A percentile compares a stretch with the other conserved stretches of the same genome.
Evolutionary conservation across 2,329 filamentous ascomycete genomes (phyloP).

Genomic region (Cercospora brassicicola): DNA sequence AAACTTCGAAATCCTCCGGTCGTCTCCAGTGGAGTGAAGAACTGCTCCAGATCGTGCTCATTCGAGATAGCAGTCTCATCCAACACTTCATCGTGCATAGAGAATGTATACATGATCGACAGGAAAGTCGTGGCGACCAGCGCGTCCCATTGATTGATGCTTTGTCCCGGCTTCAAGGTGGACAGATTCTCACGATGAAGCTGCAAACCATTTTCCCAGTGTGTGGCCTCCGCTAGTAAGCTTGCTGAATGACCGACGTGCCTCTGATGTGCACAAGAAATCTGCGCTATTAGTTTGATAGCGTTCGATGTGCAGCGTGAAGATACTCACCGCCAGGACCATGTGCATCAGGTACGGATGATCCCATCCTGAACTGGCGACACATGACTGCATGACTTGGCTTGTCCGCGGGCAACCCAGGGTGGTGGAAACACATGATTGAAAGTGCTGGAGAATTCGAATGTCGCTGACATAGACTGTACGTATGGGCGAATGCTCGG

Average conservation of each 20-base stretch:
- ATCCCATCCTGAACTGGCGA: slow-evolving; percentile 22
- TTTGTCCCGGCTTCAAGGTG: background rate
- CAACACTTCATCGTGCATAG: slow-evolving; percentile 18
- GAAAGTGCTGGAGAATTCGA: background rate
- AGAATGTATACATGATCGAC: slow-evolving; percentile 25
- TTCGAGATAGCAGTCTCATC: background rate
- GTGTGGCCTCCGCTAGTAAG: background rate
- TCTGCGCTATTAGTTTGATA: background rate
- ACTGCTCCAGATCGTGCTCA: background rate
- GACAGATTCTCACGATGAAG: slow-evolving; percentile 7
- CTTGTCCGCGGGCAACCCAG: slow-evolving; percentile 18
- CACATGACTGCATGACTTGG: slow-evolving; percentile 22
- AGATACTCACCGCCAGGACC: slow-evolving; percentile 26
- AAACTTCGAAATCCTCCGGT: background rate
- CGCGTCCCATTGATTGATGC: slow-evolving; percentile 17
- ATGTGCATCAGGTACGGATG: slow-evolving; percentile 29
- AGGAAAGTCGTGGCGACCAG: slow-evolving; percentile 25
- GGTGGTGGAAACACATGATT: slow-evolving; percentile 8
- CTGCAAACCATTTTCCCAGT: background rate
- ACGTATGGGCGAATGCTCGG: background rate
- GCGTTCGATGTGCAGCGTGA: background rate
- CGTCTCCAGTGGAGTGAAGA: background rate
- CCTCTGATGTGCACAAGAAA: background rate
- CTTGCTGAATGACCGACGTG: background rate
- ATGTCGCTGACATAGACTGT: background rate